Evolutionary conservation across 148 eudicot species (phyloP).

Genomic region (Vaccinium corymbosum): DNA sequence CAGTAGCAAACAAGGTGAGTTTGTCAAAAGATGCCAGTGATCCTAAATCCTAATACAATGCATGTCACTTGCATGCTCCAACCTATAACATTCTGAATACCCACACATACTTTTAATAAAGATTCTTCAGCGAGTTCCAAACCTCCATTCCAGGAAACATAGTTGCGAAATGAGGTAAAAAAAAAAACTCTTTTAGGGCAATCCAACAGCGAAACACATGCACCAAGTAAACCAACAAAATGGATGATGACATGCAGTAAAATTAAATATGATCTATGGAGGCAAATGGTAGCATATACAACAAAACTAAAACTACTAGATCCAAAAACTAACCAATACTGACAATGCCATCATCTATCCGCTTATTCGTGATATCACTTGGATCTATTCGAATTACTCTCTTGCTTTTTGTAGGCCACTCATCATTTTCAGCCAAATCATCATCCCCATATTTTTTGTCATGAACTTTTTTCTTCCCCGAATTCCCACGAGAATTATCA

Average conservation of each 20-base stretch:
- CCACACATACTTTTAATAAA: background rate
- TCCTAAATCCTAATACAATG: background rate
- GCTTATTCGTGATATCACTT: slow-evolving; percentile 22
- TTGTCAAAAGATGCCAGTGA: background rate
- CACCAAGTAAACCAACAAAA: background rate
- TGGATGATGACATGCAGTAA: background rate
- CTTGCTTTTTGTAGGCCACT: slow-evolving; percentile 16
- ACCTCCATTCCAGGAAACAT: background rate
- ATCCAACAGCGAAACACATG: background rate
- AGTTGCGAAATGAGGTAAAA: background rate
- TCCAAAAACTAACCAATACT: slow-evolving; percentile 13
- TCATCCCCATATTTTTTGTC: slow-evolving; percentile 18
- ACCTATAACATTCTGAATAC: background rate
- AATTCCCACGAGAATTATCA: slow-evolving; percentile 3
- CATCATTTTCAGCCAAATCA: slow-evolving; percentile 13
- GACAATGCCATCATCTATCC: slow-evolving; percentile 21
- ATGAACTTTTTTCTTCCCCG: slow-evolving; percentile 12
- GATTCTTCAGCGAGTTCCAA: background rate
- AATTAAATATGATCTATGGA: background rate
- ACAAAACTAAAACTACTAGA: background rate
- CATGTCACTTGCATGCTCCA: background rate
- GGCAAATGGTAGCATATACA: background rate
- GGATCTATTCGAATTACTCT: slow-evolving; percentile 24
- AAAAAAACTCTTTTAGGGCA: background rate
- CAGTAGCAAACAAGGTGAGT: background rate